Evolutionary conservation across 2,329 filamentous ascomycete species (phyloP).

Genomic region (Paracoccidioides brasiliensis): DNA sequence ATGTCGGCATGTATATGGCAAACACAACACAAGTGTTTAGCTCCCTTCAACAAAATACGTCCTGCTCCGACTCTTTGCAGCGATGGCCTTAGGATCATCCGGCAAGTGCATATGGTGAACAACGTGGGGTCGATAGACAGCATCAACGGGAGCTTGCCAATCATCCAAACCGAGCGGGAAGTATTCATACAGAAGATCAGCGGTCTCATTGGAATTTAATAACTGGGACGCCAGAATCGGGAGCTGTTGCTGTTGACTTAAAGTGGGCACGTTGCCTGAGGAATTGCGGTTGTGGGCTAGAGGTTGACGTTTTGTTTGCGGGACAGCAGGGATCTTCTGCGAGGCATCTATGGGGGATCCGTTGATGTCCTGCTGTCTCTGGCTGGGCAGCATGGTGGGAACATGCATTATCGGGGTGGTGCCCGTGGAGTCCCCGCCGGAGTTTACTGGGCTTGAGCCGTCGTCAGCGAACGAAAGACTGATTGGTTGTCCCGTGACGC

Average conservation of each 20-base stretch:
- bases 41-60: conserved; percentile 50
- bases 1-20: background rate
- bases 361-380: background rate
- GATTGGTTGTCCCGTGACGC: conserved; percentile 35
- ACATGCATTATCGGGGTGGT: conserved; percentile 8
- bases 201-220: conserved; percentile 47
- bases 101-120: conserved; percentile 73
- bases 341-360: background rate
- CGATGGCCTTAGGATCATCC: conserved; percentile 56
- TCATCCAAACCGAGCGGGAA: conserved; percentile 85
- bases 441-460: conserved; percentile 30
- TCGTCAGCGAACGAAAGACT: conserved; percentile 45
- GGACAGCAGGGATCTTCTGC: conserved; percentile 21
- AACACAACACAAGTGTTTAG: background rate
- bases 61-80: conserved; percentile 53
- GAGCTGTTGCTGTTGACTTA: conserved; percentile 18
- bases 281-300: conserved; percentile 16
- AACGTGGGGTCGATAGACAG: conserved; percentile 80
- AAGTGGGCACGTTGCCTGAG: conserved; percentile 17
- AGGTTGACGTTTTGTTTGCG: conserved; percentile 18
- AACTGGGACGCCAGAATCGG: conserved; percentile 43
- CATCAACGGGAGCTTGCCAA: conserved; percentile 81
- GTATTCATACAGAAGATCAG: conserved; percentile 84
- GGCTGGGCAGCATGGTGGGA: background rate
- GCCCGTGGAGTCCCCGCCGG: background rate